A percentile compares a stretch with the other conserved stretches of the same genome.
These are phyloP conservation scores for Beauveria medogensis DNA, from an alignment of 2,329 filamentous ascomycete genomes.

Conservation along the genomic window DNA sequence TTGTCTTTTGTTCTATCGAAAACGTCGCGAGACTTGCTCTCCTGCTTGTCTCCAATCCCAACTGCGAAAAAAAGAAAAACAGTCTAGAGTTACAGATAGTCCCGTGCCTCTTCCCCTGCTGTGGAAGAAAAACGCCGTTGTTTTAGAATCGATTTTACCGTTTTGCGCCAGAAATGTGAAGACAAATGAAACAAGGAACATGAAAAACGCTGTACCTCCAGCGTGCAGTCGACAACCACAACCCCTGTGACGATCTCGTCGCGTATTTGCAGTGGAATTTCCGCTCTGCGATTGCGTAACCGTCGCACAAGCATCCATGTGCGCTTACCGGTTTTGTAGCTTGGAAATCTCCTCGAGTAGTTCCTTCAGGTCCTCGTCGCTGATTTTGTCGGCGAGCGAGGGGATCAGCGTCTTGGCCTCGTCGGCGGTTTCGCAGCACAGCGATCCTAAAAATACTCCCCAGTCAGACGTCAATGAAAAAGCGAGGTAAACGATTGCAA, in stretches of 20 bases:
- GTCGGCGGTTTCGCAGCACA: conserved; percentile 87
- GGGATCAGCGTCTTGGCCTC: conserved; percentile 96
- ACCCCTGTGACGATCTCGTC: conserved; percentile 8
- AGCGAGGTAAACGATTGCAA: background rate
- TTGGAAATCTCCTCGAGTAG: conserved; percentile 87
- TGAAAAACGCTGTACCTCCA: conserved; percentile 3
- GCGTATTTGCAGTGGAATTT: background rate
- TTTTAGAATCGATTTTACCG: conserved; percentile 18
- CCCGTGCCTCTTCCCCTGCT: background rate
- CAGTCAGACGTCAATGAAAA: background rate
- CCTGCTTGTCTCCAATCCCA: background rate
- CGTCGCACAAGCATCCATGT: background rate
- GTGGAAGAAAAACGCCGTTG: conserved; percentile 13
- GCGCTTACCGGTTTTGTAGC: conserved; percentile 40
- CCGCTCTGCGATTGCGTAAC: background rate
- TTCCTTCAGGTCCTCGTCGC: conserved; percentile 79
- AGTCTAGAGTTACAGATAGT: conserved; percentile 1
- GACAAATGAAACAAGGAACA: conserved; percentile 2
- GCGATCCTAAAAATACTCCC: conserved; percentile 52
- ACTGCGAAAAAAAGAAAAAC: background rate
- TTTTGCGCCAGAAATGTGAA: conserved; percentile 23
- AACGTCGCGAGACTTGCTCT: background rate
- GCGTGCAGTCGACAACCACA: background rate
- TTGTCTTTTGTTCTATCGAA: background rate
- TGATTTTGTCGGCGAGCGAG: conserved; percentile 79